phyloP scores from a whole-genome alignment of 148 eudicot species.

The Arctostaphylos glauca region DNA sequence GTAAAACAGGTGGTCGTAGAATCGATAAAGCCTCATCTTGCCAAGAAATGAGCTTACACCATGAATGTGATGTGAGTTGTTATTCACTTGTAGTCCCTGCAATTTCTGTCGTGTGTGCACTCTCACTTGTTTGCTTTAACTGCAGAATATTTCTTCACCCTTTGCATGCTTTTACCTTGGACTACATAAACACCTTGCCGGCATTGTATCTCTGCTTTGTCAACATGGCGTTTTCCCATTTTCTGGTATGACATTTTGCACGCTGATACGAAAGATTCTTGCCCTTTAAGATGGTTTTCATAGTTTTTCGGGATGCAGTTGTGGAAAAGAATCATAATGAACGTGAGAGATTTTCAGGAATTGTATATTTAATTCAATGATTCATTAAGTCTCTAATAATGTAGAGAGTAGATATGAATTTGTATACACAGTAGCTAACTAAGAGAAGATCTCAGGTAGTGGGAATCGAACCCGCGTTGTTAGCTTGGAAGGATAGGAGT shows the following conservation, averaged over 20 bases:
- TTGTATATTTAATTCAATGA: no score
- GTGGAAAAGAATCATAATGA: not conserved
- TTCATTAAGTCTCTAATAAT: no score
- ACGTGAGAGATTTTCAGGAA: no score
- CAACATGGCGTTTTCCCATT: not conserved
- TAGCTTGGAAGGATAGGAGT: no score
- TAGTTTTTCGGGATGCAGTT: not conserved
- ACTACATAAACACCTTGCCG: not conserved
- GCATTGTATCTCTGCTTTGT: not conserved
- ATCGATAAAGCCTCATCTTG: constrained; percentile 70
- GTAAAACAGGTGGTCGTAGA: constrained; percentile 82
- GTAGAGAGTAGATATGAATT: no score
- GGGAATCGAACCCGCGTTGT: no score
- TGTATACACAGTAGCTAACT: no score
- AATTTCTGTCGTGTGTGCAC: not conserved
- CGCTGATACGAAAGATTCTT: not conserved
- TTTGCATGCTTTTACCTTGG: not conserved
- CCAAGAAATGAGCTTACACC: constrained; percentile 31
- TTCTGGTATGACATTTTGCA: not conserved
- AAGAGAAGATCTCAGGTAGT: no score
- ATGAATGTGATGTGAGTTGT: not conserved
- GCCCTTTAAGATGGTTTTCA: not conserved
- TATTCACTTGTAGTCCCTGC: not conserved
- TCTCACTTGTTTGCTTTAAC: not conserved
- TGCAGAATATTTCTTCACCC: not conserved